A percentile compares a stretch with the other conserved stretches of the same genome.
Evolutionary conservation across 140 eudicot genomes (phyloP).

Genomic region (Eryngium alpinum): DNA sequence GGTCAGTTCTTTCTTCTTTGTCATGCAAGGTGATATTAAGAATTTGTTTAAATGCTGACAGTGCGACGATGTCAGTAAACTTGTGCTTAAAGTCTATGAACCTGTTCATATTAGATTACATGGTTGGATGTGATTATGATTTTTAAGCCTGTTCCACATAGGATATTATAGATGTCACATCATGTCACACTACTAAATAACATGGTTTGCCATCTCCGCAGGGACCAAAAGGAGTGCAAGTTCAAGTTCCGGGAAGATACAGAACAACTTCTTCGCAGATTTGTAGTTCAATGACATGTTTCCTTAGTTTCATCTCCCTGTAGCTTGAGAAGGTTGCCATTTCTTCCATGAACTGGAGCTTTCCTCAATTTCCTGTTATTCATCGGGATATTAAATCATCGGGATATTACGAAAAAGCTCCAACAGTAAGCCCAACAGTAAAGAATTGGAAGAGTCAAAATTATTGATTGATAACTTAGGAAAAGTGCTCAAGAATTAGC

Average conservation of each 20-base stretch:
- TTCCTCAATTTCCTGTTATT: too few species aligned
- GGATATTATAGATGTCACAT: background rate
- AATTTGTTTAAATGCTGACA: background rate
- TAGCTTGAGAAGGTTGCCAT: background rate
- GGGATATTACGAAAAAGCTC: too few species aligned
- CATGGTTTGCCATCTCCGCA: conserved; percentile 18
- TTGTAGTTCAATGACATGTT: conserved; percentile 27
- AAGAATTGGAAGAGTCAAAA: conserved; percentile 54
- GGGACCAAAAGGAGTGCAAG: conserved; percentile 61
- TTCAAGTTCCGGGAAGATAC: conserved; percentile 28
- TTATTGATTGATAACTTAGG: conserved; percentile 35
- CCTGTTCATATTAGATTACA: background rate
- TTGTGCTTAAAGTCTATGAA: background rate
- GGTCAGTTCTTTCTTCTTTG: too few species aligned
- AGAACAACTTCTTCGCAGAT: conserved; percentile 64
- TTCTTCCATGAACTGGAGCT: too few species aligned
- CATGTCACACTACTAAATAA: background rate
- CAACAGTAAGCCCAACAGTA: conserved; percentile 36
- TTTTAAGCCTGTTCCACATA: background rate
- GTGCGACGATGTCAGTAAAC: background rate
- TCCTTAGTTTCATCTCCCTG: background rate
- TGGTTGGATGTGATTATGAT: background rate
- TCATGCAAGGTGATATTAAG: background rate
- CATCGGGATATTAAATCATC: too few species aligned
- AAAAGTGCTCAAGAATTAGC: background rate